Conservation (phyloP, 768 basidiomycete species). For the Calvatia gigantea region DNA sequence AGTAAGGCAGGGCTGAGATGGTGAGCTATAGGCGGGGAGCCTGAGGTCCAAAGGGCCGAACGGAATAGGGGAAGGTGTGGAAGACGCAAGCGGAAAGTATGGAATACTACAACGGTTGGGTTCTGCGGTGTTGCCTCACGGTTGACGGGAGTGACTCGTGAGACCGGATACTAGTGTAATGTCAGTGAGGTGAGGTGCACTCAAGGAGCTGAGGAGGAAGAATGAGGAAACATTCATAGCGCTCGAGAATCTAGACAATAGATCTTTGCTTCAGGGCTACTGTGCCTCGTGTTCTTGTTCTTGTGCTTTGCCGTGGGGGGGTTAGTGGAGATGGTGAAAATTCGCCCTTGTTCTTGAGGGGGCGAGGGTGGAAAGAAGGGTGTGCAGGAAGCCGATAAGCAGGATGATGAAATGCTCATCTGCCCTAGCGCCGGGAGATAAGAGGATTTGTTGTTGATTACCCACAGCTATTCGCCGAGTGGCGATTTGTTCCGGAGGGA, state of each 20-base stretch:
- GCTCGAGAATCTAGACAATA: not conserved
- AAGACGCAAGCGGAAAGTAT: not conserved
- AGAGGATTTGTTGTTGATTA: not conserved
- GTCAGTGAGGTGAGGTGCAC: too few species aligned
- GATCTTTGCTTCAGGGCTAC: too few species aligned
- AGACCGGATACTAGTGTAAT: too few species aligned
- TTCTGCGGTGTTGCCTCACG: not conserved
- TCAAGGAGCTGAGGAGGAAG: not conserved
- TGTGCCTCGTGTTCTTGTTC: too few species aligned
- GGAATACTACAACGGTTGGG: not conserved
- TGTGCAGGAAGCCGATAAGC: not conserved
- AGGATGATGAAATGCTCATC: not conserved
- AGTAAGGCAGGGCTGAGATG: too few species aligned
- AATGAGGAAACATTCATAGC: conserved; percentile 5
- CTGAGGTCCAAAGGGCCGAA: not conserved
- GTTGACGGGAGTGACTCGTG: not conserved
- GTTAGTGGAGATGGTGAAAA: too few species aligned
- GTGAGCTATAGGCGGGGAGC: not conserved
- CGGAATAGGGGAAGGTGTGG: not conserved
- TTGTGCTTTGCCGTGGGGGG: too few species aligned
- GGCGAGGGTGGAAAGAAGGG: not conserved
- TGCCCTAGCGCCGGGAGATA: not conserved
- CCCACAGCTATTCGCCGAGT: conserved; percentile 8
- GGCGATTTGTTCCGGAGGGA: conserved; percentile 6
- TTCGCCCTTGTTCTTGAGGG: too few species aligned